Conservation (phyloP, 1,139 yeast genomes). For the Kodamaea derodonti region DNA sequence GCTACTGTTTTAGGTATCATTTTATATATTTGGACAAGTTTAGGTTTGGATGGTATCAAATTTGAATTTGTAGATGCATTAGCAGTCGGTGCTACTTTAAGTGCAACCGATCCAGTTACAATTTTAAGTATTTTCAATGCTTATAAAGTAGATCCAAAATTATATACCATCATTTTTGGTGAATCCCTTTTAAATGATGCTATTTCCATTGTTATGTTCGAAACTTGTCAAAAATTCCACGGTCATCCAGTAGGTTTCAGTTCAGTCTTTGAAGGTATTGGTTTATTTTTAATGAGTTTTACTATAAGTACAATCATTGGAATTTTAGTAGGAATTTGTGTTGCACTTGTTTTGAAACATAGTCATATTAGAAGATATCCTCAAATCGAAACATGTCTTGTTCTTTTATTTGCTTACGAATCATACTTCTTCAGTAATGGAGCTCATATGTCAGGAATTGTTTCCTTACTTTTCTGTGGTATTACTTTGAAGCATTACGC, state of each 20-base stretch:
- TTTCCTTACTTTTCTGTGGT: slow-evolving; percentile 90
- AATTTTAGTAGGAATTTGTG: slow-evolving; percentile 76
- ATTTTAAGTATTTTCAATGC: slow-evolving; percentile 94
- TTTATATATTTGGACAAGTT: slow-evolving; percentile 81
- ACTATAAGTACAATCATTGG: slow-evolving; percentile 93
- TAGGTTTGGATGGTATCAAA: slow-evolving; percentile 84
- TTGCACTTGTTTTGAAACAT: slow-evolving; percentile 87
- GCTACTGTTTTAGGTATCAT: slow-evolving; percentile 86
- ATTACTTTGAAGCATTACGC: slow-evolving; percentile 96
- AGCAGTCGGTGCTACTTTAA: slow-evolving; percentile 94
- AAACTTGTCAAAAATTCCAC: slow-evolving; percentile 94
- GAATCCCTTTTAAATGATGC: slow-evolving; percentile 96
- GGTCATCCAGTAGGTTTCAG: slow-evolving; percentile 74
- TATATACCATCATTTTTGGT: slow-evolving; percentile 95
- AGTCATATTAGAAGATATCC: slow-evolving; percentile 92
- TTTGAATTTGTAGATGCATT: slow-evolving; percentile 94
- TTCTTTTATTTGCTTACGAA: slow-evolving; percentile 86
- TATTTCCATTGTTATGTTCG: slow-evolving; percentile 97
- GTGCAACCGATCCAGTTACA: slow-evolving; percentile 98
- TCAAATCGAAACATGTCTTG: slow-evolving; percentile 92
- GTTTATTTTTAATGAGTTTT: slow-evolving; percentile 89
- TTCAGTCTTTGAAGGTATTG: slow-evolving; percentile 89
- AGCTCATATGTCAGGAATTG: slow-evolving; percentile 99
- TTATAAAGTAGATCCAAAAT: slow-evolving; percentile 94
- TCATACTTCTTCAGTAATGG: slow-evolving; percentile 98